Conservation (phyloP, 352 stramenopile species). For the Phytophthora ramorum region DNA sequence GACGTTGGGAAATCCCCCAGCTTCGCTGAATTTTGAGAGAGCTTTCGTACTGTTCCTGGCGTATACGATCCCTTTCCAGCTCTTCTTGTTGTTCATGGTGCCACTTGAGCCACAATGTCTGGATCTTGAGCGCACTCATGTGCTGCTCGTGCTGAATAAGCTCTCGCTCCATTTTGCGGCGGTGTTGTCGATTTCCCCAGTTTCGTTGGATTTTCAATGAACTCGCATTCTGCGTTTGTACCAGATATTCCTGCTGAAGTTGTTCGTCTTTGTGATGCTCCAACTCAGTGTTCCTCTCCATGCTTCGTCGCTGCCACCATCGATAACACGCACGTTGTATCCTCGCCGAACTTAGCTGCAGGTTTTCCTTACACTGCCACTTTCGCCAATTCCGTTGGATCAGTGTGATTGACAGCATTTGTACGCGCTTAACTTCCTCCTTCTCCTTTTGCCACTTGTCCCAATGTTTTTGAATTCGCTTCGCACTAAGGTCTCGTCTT, state of each 20-base stretch:
- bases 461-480: conserved; percentile 20
- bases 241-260: conserved; percentile 13
- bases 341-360: conserved; percentile 3
- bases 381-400: conserved; percentile 14
- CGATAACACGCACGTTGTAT: conserved; percentile 13
- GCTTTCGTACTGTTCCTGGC: conserved; percentile 34
- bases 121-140: conserved; percentile 35
- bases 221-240: conserved; percentile 20
- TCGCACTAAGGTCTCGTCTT: conserved; percentile 12
- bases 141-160: conserved; percentile 27
- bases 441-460: conserved; percentile 14
- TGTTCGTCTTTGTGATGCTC: conserved; percentile 6
- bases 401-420: conserved; percentile 4
- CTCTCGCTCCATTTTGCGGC: conserved; percentile 28
- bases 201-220: conserved; percentile 33
- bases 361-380: conserved; percentile 11
- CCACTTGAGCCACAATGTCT: conserved; percentile 35
- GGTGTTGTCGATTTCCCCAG: conserved; percentile 24
- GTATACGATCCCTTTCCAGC: conserved; percentile 31
- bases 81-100: conserved; percentile 29
- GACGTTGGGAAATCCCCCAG: conserved; percentile 26
- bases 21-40: conserved; percentile 34
- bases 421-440: conserved; percentile 1
- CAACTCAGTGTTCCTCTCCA: background rate
- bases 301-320: conserved; percentile 16